A percentile compares a stretch with the other conserved stretches of the same genome.
Conservation (phyloP, 495 filamentous ascomycete genomes). For the Xylaria longipes region DNA sequence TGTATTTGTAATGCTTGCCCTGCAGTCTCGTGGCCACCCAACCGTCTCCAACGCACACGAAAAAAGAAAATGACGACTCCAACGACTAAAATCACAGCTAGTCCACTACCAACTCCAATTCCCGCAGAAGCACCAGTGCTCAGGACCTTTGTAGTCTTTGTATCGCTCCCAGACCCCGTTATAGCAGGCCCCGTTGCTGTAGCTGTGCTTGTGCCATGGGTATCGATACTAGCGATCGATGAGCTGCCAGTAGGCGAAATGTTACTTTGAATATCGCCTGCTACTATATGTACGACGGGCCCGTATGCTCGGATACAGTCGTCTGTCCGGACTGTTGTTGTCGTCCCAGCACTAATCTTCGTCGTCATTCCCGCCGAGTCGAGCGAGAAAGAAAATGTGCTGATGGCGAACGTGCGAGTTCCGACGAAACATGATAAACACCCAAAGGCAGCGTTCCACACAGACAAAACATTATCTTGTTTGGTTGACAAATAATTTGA, state of each 20-base stretch:
- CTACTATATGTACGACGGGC: background rate
- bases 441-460: too few relatives aligned
- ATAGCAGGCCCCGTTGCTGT: background rate
- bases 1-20: too few relatives aligned
- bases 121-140: background rate
- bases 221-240: background rate
- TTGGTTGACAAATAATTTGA: too few relatives aligned
- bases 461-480: too few relatives aligned
- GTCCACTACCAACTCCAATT: background rate
- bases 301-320: background rate
- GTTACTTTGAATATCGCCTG: background rate
- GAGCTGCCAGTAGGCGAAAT: background rate
- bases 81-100: too few relatives aligned
- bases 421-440: too few relatives aligned
- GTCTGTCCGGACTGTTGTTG: background rate
- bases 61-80: too few relatives aligned
- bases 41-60: too few relatives aligned
- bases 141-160: background rate
- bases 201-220: background rate
- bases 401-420: too few relatives aligned
- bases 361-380: too few relatives aligned
- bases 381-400: too few relatives aligned
- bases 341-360: background rate
- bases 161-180: background rate
- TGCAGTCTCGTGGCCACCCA: too few relatives aligned